phyloP scores from a whole-genome alignment of 2,329 filamentous ascomycete species.

The Verticillium isaacii region DNA sequence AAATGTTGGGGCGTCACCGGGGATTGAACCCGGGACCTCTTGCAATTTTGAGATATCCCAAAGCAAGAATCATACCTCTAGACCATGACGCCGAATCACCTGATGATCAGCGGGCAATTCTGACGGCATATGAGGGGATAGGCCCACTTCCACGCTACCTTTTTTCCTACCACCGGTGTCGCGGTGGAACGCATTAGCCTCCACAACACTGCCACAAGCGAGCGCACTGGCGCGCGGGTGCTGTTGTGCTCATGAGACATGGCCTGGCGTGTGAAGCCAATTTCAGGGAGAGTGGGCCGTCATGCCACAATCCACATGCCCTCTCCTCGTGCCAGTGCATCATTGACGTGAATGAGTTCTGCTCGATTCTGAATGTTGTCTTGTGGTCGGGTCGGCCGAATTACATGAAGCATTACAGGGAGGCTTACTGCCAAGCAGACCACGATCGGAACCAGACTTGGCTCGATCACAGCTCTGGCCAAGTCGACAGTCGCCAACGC shows the following conservation, averaged over 20 bases:
- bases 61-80: slow-evolving; percentile 5
- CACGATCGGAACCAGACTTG: not conserved
- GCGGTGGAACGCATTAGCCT: not conserved
- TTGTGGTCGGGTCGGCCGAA: not conserved
- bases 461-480: not conserved
- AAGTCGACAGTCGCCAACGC: not conserved
- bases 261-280: not conserved
- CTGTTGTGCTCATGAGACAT: not conserved
- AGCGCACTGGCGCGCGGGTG: not conserved
- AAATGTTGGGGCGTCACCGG: slow-evolving; percentile 3
- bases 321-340: not conserved
- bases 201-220: not conserved
- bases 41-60: slow-evolving; percentile 2
- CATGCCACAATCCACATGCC: not conserved
- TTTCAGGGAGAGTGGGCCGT: not conserved
- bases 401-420: not conserved
- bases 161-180: too few species aligned
- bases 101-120: not conserved
- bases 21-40: slow-evolving; percentile 5
- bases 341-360: not conserved
- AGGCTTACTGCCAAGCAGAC: not conserved
- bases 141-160: too few species aligned
- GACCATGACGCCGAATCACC: slow-evolving; percentile 1
- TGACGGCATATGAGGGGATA: not conserved
- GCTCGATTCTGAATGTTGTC: not conserved